Conservation (phyloP, 352 stramenopile species). For the Globisporangium perplexum region DNA sequence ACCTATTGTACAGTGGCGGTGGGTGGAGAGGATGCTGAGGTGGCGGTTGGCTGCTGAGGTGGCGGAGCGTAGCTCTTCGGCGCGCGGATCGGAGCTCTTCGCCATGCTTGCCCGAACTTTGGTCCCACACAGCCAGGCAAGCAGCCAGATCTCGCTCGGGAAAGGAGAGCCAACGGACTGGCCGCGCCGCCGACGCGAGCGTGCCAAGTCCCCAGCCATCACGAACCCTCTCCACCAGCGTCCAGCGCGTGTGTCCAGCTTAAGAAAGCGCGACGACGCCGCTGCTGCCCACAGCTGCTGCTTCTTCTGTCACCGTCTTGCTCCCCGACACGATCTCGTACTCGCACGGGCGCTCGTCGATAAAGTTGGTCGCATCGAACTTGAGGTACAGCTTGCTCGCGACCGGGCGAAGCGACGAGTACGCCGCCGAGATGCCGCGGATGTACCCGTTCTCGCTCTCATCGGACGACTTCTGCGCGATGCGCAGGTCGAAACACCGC, state of each 20-base stretch:
- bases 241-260: not conserved
- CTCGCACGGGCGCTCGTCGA: slow-evolving; percentile 55
- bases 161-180: not conserved
- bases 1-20: not conserved
- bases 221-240: not conserved
- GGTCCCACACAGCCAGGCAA: too few species aligned
- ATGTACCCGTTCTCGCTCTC: slow-evolving; percentile 54
- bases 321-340: slow-evolving; percentile 63
- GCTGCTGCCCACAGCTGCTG: not conserved
- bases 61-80: not conserved
- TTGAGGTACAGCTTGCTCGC: slow-evolving; percentile 73
- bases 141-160: not conserved
- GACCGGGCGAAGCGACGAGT: slow-evolving; percentile 36
- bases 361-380: slow-evolving; percentile 74
- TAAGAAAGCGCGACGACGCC: slow-evolving; percentile 7
- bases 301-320: slow-evolving; percentile 37
- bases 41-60: not conserved
- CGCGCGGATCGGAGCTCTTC: not conserved
- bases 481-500: slow-evolving; percentile 66
- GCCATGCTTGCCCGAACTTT: not conserved
- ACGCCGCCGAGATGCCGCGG: slow-evolving; percentile 60
- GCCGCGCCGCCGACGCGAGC: not conserved
- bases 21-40: not conserved
- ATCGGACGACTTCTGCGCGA: slow-evolving; percentile 57
- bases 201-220: too few species aligned